phyloP scores from a whole-genome alignment of 306 rosid genomes.

The Lupinus albus region DNA sequence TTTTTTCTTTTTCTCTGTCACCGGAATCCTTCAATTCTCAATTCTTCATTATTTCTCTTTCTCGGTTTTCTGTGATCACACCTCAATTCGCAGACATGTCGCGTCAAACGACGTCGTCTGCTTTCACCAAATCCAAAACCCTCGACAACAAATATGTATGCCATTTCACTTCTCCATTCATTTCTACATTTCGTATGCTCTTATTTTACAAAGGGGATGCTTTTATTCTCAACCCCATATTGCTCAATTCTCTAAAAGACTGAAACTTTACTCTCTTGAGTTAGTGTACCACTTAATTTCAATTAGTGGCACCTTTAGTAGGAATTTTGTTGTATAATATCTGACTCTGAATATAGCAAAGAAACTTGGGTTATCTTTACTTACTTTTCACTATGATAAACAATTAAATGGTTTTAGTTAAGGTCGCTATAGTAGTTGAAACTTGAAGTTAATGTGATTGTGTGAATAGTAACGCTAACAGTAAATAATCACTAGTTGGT shows the following conservation, averaged over 20 bases:
- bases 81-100: constrained; percentile 59
- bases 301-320: constrained; percentile 29
- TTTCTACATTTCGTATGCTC: constrained; percentile 4
- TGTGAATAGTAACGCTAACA: background rate
- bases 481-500: constrained; percentile 1
- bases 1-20: background rate
- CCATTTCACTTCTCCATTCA: constrained; percentile 28
- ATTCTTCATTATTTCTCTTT: background rate
- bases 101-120: constrained; percentile 70
- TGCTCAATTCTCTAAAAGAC: background rate
- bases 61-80: constrained; percentile 49
- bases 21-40: constrained; percentile 5
- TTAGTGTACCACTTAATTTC: background rate
- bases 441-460: background rate
- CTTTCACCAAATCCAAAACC: constrained; percentile 88
- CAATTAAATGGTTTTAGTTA: background rate
- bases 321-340: background rate
- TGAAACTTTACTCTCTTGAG: background rate
- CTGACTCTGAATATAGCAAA: background rate
- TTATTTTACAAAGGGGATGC: background rate
- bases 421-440: constrained; percentile 5
- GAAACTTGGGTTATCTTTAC: background rate
- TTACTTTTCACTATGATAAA: constrained; percentile 1
- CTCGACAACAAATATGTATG: constrained; percentile 91
- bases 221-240: no score